Percentiles rank a stretch among this genome's conserved stretches.
Evolutionary conservation across 306 rosid species (phyloP).

Genomic region (Ormosia emarginata): DNA sequence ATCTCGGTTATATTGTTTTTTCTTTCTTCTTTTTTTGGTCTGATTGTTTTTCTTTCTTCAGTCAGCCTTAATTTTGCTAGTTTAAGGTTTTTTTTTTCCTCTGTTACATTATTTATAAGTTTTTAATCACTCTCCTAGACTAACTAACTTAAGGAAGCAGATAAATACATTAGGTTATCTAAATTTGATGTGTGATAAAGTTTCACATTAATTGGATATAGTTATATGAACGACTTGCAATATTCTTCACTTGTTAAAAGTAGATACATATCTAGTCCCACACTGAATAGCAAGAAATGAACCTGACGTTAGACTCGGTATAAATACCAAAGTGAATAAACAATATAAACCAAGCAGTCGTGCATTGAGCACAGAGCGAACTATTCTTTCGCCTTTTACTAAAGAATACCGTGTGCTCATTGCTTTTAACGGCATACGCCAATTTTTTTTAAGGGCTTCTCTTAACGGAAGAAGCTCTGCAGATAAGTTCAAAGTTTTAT

Average conservation of each 20-base stretch:
- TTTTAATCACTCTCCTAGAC: neutral
- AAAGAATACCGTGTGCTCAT: no score
- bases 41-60: no score
- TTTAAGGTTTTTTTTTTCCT: neutral
- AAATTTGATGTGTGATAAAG: neutral
- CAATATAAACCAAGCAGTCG: neutral
- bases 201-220: neutral
- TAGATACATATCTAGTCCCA: neutral
- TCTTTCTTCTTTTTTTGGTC: no score
- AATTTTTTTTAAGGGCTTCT: no score
- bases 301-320: neutral
- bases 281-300: neutral
- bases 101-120: neutral
- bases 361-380: neutral
- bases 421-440: no score
- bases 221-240: neutral
- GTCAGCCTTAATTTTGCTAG: neutral
- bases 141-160: neutral
- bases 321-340: neutral
- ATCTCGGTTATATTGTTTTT: no score
- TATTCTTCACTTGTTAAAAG: neutral
- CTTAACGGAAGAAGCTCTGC: no score
- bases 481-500: no score
- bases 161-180: neutral
- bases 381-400: conserved; percentile 6